These are phyloP conservation scores for Botryotinia calthae DNA, from an alignment of 2,329 filamentous ascomycete genomes.

Conservation along the genomic window DNA sequence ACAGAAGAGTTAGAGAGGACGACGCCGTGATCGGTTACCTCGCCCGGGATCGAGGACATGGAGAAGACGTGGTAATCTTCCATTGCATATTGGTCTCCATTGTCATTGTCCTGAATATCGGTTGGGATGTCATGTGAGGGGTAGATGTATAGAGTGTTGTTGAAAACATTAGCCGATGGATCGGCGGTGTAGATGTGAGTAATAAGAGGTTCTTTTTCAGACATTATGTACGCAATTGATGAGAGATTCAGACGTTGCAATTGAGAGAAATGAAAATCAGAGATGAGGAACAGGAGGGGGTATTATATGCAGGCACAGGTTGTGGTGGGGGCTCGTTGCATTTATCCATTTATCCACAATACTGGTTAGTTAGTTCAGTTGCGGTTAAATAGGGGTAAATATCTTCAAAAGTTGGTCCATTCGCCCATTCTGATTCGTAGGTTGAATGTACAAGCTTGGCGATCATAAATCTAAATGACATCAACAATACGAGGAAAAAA, in stretches of 20 bases:
- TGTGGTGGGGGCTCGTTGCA: not conserved
- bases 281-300: not conserved
- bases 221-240: constrained; percentile 7
- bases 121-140: constrained; percentile 78
- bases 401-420: not conserved
- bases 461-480: not conserved
- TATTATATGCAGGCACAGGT: constrained; percentile 2
- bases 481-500: not conserved
- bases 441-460: not conserved
- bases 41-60: constrained; percentile 48
- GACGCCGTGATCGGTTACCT: constrained; percentile 69
- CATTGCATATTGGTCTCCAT: constrained; percentile 85
- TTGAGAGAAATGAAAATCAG: not conserved
- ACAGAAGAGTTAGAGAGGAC: constrained; percentile 64
- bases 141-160: constrained; percentile 73
- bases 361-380: not conserved
- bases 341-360: constrained; percentile 19
- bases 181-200: constrained; percentile 77
- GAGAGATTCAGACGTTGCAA: not conserved
- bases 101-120: constrained; percentile 73
- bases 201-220: constrained; percentile 54
- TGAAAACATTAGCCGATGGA: constrained; percentile 77
- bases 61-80: constrained; percentile 76
- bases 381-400: constrained; percentile 20
- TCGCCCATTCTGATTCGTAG: constrained; percentile 2